Evolutionary conservation across 805 yeast genomes (phyloP), one percentile per base, ranked within the genome.

Genomic region (Candida fluviatilis): DNA sequence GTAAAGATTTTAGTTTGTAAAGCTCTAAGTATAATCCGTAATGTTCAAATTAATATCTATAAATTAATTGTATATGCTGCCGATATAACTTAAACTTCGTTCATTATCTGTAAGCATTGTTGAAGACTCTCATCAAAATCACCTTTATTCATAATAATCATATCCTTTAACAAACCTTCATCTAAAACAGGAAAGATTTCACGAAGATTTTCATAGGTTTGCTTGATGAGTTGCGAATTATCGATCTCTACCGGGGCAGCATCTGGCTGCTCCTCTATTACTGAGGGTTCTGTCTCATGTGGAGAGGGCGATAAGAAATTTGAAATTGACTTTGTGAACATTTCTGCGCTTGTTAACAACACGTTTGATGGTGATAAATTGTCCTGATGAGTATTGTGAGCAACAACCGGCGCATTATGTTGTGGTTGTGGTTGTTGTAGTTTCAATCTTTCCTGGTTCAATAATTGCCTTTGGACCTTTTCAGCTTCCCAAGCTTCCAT

Each of bases 131-230:
- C 75, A 21, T 89, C 95, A 4, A 84, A 67, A 36, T 81, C 68
- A 23, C 83, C 82, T 44, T 76, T 71, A 53, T 82, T 84, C 57
- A 81, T 76, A 2, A 64, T 60, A 23, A 88, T 72, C 3, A 88
- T 80, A 53, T 88, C 96, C 39, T 71, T 75, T 35, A 89, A 70
- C 1, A 89, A 63, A 0, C 76, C 84, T 35, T 65, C 62, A 48
- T 87, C 95, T 43, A 88, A 64, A 32, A 66, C 69, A 0, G 95
- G 95, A 57, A 89, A 88, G 78, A 89, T 84, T 34, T 78, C 79
- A 19, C 62, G 61, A 38, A 88, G 64, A 2, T 75, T 74, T 1
- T 60, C 61, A 17, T 73, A 64, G 2, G 79, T 49, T 26, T 45
- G 46, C 30, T 47, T 41, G 21, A 48, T 41, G 3, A 35, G 28